Evolutionary conservation across 2,329 filamentous ascomycete genomes (phyloP), one percentile per base, ranked within the genome.

Genomic region (Achaetomium macrosporum): DNA sequence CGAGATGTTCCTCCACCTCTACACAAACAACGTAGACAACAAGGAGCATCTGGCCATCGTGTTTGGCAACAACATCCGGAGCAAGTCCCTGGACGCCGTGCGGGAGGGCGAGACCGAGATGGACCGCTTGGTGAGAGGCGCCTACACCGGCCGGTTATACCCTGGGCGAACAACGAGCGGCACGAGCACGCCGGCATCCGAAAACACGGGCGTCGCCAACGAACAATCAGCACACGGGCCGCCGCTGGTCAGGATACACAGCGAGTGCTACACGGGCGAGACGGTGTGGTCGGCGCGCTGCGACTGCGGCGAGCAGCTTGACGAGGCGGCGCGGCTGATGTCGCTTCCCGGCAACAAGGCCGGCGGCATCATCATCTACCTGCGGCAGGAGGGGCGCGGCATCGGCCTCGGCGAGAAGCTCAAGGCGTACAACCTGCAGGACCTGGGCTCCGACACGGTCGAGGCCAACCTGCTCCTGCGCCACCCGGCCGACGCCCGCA

Each of bases 21-120:
- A 99, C 72, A 85, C 85, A 58, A 99, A 99, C 71, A 88, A 88
- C 63, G 83, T 89, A 7, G 93, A 99, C 69, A 88, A 85, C 59
- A 99, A 99, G 71, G 93, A 99, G 66, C 93, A 99, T 68, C 73
- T 99, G 47, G 93, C 93, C 16, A 97, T 99, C 65, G 93, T 99
- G 0, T 99, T 99, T 69, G 93, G 93, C 2, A 84, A 85, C 54
- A 77, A 84, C 44, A 96, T 97, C 60, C 81, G 93, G 68, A 82
- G 83, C 74, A 68, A 78, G 70, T 83, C 79, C 49, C 74, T 95
- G 9, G 87, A 93, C 67, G 83, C 83, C 13, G 78, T 81, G 41
- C 73, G 85, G 25, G 81, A 84, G 16, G 88, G 87, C 9, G 89
- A 95, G 73, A 91, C 88, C 1, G 88, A 95, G 69, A 81, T 88